Evolutionary conservation across 169 alveolate species (phyloP).

Genomic region (Plasmodium vinckei): DNA sequence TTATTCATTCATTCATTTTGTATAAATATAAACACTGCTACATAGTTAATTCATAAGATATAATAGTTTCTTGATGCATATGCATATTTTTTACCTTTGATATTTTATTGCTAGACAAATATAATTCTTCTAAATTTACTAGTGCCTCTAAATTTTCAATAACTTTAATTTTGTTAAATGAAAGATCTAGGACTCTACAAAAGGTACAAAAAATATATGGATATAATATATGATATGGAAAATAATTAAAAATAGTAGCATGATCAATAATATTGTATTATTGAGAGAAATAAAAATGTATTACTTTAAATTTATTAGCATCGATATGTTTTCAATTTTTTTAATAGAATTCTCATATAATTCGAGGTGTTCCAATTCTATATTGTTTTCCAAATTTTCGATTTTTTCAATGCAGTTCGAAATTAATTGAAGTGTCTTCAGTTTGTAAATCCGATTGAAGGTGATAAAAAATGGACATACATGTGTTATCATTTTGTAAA

Average conservation of each 20-base stretch:
- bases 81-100: constrained; percentile 76
- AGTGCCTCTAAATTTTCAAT: constrained; percentile 83
- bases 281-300: neutral
- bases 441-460: neutral
- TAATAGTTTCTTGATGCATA: neutral
- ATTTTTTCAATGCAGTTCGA: constrained; percentile 87
- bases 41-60: too few species aligned
- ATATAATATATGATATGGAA: too few species aligned
- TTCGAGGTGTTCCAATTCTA: constrained; percentile 83
- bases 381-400: constrained; percentile 81
- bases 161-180: constrained; percentile 83
- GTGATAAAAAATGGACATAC: neutral
- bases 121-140: constrained; percentile 86
- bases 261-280: too few species aligned
- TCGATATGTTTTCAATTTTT: constrained; percentile 84
- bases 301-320: constrained; percentile 83
- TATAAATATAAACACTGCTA: too few species aligned
- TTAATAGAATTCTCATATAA: constrained; percentile 86
- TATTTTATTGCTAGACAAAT: constrained; percentile 87
- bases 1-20: too few species aligned
- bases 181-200: constrained; percentile 82
- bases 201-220: neutral
- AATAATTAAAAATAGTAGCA: too few species aligned
- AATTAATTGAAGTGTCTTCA: constrained; percentile 82
- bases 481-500: neutral